Evolutionary conservation across 1,139 yeast genomes (phyloP), one percentile per base, ranked within the genome.

Genomic region (Pichia sp.): DNA sequence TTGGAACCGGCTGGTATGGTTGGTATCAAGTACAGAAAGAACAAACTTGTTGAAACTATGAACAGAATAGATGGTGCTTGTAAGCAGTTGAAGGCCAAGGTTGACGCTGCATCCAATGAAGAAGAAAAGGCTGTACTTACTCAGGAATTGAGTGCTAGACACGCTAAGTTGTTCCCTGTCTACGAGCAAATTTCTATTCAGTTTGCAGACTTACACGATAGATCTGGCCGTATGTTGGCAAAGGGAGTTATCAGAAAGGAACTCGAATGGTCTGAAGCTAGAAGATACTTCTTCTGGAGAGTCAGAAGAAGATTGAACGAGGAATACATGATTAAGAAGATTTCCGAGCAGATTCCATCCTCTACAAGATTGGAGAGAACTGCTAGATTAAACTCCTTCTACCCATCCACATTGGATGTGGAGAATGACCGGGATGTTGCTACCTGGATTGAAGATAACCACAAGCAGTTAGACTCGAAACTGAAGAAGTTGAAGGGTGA

Each of bases 1-100:
- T 70, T 93, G 59, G 98, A 91, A 66, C 97, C 98, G 37, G 96
- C 88, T 60, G 98, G 98, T 62, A 85, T 91, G 88, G 98, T 91
- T 56, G 96, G 97, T 58, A 86, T 91, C 66, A 91, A 91, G 66
- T 91, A 82, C 70, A 80, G 96, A 66, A 83, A 94, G 54, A 96
- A 87, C 59, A 88, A 87, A 66, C 69, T 91, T 50, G 66, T 87
- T 51, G 75, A 77, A 23, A 86, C 96, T 37, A 93, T 93, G 94
- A 74, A 74, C 50, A 80, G 98, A 64, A 70, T 91, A 49, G 98
- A 91, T 58, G 66, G 74, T 29, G 72, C 72, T 33, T 91, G 87
- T 62, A 76, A 75, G 42, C 74, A 70, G 30, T 70, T 88, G 60
- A 77, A 77, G 60, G 62, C 60, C 34, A 72, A 77, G 56, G 64